Evolutionary conservation across 805 yeast species (phyloP), one percentile per base, ranked within the genome.

Genomic region (Teunomyces aglyptinius): DNA sequence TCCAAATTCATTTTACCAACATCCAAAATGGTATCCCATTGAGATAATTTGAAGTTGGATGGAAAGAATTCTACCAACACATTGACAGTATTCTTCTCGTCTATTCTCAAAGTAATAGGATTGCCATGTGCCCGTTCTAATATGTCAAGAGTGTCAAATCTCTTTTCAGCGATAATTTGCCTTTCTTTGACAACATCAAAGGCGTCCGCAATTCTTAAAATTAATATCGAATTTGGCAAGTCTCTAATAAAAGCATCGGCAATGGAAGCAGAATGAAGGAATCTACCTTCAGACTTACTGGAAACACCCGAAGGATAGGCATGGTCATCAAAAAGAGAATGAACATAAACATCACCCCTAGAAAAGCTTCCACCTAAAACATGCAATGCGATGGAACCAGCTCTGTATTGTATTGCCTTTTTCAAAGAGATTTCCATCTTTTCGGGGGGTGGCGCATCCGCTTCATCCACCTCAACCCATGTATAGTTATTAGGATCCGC

Each of bases 221-320:
- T 64, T 36, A 80, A 52, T 41, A 64, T 70, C 31, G 90, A 83
- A 59, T 85, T 75, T 35, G 78, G 76, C 56, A 87, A 73, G 61
- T 87, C 94, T 63, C 95, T 79, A 42, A 87, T 72, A 53, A 86
- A 86, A 0, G 78, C 79, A 49, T 76, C 80, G 16, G 83, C 85
- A 19, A 65, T 60, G n/a, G 80, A 78, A 12, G 75, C 58, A 19
- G 73, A 57, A 11, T 59, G 52, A 26, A 86, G 61, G 10, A 51
- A 59, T 43, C 76, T 75, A 27, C 79, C 79, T 26, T 65, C 73
- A 2, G 81, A 61, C 55, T 71, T 77, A 8, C 78, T 62, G 0
- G 86, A 68, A 6, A 73, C 71, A 47, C 78, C 81, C 2, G 81
- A 73, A 1, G 94, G 89, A 43, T 72, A 76, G 1, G 75, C 71